These are phyloP conservation scores for Auricularia sp. DNA, from an alignment of 768 basidiomycete species.

Conservation along the genomic window DNA sequence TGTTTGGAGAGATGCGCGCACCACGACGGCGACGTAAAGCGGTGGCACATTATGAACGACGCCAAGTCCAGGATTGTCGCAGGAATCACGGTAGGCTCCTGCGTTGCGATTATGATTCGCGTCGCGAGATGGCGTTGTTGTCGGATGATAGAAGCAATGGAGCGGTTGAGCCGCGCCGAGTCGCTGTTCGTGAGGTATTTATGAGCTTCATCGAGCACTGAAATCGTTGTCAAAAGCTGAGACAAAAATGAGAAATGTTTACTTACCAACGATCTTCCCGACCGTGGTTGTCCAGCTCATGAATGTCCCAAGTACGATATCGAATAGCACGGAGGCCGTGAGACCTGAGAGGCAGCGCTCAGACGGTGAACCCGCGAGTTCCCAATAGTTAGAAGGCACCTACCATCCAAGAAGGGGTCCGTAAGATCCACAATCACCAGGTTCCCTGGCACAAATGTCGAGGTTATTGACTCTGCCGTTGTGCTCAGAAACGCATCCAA, in stretches of 20 bases:
- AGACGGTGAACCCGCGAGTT: background rate
- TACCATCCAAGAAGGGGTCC: background rate
- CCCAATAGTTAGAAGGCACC: background rate
- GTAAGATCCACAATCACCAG: background rate
- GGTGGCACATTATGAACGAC: constrained; percentile 50
- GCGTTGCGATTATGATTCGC: constrained; percentile 65
- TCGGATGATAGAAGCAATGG: constrained; percentile 47
- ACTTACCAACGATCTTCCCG: background rate
- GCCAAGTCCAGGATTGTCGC: constrained; percentile 58
- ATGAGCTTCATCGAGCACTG: constrained; percentile 64
- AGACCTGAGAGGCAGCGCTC: background rate
- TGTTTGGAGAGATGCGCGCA: constrained; percentile 63
- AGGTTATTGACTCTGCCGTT: constrained; percentile 12
- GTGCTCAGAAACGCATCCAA: constrained; percentile 42
- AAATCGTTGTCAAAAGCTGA: too few species aligned
- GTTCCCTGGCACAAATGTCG: background rate
- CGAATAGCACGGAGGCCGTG: background rate
- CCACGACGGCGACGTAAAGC: constrained; percentile 70
- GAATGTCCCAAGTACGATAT: background rate
- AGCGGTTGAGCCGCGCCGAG: constrained; percentile 45
- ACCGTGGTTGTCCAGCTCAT: background rate
- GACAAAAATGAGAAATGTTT: background rate
- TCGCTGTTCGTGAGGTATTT: constrained; percentile 54
- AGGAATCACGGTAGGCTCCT: constrained; percentile 69
- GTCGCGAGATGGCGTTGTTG: constrained; percentile 65